Percentiles rank a stretch among this genome's conserved stretches.
These are phyloP conservation scores for Cystobasidiaceae sp. DNA, from an alignment of 1,284 basidiomycete species.

Conservation along the genomic window DNA sequence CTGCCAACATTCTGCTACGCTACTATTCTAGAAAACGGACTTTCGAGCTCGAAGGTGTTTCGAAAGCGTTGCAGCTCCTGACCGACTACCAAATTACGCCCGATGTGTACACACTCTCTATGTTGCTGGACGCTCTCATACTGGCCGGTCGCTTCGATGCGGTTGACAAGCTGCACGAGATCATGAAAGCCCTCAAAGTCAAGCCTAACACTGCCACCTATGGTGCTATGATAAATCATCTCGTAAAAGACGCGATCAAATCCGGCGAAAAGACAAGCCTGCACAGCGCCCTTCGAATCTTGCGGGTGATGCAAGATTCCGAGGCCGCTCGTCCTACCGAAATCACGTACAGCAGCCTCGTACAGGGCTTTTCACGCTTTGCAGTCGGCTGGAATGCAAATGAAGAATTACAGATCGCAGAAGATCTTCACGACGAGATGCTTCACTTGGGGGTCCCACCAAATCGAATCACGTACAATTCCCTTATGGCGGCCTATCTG, in stretches of 20 bases:
- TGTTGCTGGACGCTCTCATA: conserved; percentile 19
- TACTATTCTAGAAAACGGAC: conserved; percentile 15
- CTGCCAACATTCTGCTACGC: conserved; percentile 22
- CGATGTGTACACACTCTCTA: conserved; percentile 18
- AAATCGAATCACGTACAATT: conserved; percentile 26
- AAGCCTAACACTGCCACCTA: conserved; percentile 19
- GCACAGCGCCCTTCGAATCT: background rate
- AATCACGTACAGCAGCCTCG: conserved; percentile 9
- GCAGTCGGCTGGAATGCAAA: background rate
- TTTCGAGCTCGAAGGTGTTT: conserved; percentile 4
- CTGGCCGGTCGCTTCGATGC: conserved; percentile 20
- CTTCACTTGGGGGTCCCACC: background rate
- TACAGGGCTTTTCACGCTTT: conserved; percentile 17
- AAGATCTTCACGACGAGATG: conserved; percentile 22
- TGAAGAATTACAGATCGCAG: conserved; percentile 3
- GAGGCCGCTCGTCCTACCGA: background rate
- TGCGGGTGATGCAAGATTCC: conserved; percentile 1
- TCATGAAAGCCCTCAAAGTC: conserved; percentile 16
- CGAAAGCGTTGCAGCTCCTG: background rate
- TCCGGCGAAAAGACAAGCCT: background rate
- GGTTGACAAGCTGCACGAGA: conserved; percentile 7
- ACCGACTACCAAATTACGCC: background rate
- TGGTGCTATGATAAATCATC: conserved; percentile 18
- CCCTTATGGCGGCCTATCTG: conserved; percentile 25
- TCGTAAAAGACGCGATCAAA: conserved; percentile 16